Evolutionary conservation across 805 yeast genomes (phyloP), one percentile per base, ranked within the genome.

Genomic region (Kazachstania kunashirensis): DNA sequence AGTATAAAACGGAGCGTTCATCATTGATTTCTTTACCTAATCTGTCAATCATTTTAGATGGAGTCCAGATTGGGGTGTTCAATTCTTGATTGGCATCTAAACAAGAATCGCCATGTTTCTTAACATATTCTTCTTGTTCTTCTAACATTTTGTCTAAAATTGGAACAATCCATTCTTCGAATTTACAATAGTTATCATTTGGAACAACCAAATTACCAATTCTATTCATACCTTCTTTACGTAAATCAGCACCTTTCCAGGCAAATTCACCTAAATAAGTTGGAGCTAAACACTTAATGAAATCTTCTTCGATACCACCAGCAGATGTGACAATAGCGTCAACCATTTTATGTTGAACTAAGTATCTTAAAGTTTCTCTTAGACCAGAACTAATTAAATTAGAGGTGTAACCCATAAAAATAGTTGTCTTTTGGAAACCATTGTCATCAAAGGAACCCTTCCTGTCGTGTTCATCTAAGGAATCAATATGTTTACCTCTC

Each of bases 151-250:
- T 75, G 55, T 86, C 95, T 53, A 92, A 70, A 38, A 92, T 73
- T 24, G 99, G 99, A 24, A 92, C 94, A 48, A 94, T 84, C 98
- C 98, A 92, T 61, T 94, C 98, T 64, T 92, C 99, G 56, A 92
- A 92, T 56, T 77, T 78, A 67, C 97, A 89, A 67, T 92, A 92
- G 66, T 92, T 92, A 60, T 92, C 98, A 59, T 92, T 92, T 39
- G 99, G 99, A 36, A 92, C 97, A 49, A 92, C 70, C 60, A 92
- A 70, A 61, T 92, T 94, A 45, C 99, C 99, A 52, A 94, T 92
- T 64, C 99, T 79, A 68, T 92, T 92, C 81, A 92, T 78, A 45
- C 99, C 99, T 60, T 86, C 79, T 34, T 85, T 95, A 61, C 99
- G 77, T 45, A 92, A 71, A 33, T 71, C 68, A 39, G 77, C 68